phyloP scores from a whole-genome alignment of 768 basidiomycete species.

The Leccinum arenicola region DNA sequence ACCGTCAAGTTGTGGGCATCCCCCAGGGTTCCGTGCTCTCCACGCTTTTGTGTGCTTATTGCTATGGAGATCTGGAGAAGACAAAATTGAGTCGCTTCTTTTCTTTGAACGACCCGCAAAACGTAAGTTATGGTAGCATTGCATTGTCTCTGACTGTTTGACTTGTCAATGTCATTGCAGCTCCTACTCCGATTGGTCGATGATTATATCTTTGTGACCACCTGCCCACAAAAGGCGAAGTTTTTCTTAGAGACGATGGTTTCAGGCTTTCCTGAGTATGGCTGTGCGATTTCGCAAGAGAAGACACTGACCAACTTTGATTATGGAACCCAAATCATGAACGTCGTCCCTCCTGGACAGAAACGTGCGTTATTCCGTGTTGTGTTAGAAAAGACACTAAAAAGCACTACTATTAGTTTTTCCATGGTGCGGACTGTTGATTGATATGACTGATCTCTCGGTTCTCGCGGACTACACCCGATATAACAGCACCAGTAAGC shows the following conservation, averaged over 20 bases:
- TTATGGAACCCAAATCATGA: no score
- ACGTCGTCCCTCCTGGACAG: no score
- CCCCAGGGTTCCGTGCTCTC: slow-evolving; percentile 97
- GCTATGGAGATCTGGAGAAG: slow-evolving; percentile 88
- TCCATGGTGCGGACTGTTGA: no score
- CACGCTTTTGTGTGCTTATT: slow-evolving; percentile 87
- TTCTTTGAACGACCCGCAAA: slow-evolving; percentile 54
- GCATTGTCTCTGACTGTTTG: background rate
- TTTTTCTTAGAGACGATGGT: slow-evolving; percentile 77
- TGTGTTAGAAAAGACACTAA: no score
- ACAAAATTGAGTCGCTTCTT: slow-evolving; percentile 36
- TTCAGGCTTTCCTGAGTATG: slow-evolving; percentile 83
- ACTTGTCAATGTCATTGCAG: slow-evolving; percentile 36
- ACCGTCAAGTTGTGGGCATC: slow-evolving; percentile 87
- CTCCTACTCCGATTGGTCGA: slow-evolving; percentile 85
- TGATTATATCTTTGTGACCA: slow-evolving; percentile 89
- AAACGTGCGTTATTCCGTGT: no score
- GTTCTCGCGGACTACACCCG: no score
- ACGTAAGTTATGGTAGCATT: slow-evolving; percentile 45
- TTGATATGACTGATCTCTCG: no score
- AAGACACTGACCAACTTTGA: no score
- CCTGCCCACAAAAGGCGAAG: slow-evolving; percentile 54
- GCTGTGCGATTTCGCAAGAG: no score
- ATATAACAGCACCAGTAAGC: no score
- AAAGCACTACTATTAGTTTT: no score